These are phyloP conservation scores for Fomitopsis betulina DNA, from an alignment of 1,284 basidiomycete species.

Conservation along the genomic window DNA sequence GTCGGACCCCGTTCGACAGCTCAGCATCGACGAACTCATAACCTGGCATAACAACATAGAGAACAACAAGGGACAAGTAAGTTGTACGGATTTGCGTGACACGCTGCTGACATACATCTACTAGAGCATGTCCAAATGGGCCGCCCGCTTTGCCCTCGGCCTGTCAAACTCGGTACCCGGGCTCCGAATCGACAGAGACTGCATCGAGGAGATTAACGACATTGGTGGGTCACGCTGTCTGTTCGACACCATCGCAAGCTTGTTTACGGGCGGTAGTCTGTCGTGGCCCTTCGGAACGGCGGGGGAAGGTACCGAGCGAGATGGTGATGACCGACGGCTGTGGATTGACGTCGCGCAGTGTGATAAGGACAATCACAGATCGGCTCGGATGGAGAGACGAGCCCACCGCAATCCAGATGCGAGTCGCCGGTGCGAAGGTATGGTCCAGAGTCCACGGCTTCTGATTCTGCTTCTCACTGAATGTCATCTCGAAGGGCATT, in stretches of 20 bases:
- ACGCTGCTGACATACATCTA: slow-evolving; percentile 11
- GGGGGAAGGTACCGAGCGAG: slow-evolving; percentile 27
- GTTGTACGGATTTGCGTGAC: not conserved
- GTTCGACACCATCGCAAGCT: not conserved
- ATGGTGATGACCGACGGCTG: slow-evolving; percentile 43
- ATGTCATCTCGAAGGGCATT: slow-evolving; percentile 11
- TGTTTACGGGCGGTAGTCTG: slow-evolving; percentile 13
- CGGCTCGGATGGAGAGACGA: slow-evolving; percentile 24
- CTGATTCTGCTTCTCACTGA: not conserved
- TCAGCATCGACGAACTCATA: slow-evolving; percentile 28
- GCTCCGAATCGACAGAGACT: slow-evolving; percentile 18
- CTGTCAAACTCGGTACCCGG: slow-evolving; percentile 39
- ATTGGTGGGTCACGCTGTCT: slow-evolving; percentile 21
- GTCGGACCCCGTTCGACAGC: not conserved
- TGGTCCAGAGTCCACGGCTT: slow-evolving; percentile 9
- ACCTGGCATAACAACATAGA: slow-evolving; percentile 31
- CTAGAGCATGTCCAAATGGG: slow-evolving; percentile 38
- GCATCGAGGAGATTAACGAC: slow-evolving; percentile 27
- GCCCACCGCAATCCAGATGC: slow-evolving; percentile 38
- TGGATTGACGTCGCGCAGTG: slow-evolving; percentile 31
- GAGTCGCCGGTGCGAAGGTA: slow-evolving; percentile 35
- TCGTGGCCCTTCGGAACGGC: slow-evolving; percentile 9
- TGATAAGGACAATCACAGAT: slow-evolving; percentile 25
- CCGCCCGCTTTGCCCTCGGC: slow-evolving; percentile 33
- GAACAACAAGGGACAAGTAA: slow-evolving; percentile 30